Evolutionary conservation across 257 asterid genomes (phyloP).

Genomic region (Solanum habrochaites): DNA sequence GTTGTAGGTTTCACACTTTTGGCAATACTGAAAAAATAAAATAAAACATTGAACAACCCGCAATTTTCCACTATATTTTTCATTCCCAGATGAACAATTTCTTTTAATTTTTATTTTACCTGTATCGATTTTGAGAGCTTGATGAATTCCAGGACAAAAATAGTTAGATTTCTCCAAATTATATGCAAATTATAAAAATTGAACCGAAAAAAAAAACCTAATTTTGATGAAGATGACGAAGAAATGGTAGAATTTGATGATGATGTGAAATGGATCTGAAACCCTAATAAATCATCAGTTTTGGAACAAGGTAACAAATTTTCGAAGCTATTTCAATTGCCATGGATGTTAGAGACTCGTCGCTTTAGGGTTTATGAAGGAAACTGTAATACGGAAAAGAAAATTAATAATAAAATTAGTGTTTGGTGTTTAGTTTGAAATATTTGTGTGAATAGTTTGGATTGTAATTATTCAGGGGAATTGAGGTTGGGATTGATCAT

Average conservation of each 20-base stretch:
- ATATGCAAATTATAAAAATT: background rate
- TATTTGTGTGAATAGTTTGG: background rate
- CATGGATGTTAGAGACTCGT: background rate
- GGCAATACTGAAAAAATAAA: background rate
- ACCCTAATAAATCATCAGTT: background rate
- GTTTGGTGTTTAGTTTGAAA: background rate
- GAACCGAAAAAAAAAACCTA: background rate
- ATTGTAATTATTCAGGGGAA: background rate
- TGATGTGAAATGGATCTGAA: background rate
- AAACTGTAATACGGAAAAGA: background rate
- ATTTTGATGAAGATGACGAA: background rate
- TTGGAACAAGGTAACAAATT: background rate
- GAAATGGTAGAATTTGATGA: background rate
- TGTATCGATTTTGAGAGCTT: background rate
- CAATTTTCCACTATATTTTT: background rate
- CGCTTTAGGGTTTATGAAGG: background rate
- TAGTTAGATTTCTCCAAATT: background rate
- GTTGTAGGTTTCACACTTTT: background rate
- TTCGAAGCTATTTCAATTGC: background rate
- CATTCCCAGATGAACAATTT: background rate
- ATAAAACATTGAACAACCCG: background rate
- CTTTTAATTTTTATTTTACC: background rate
- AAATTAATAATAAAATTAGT: background rate
- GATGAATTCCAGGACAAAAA: background rate
- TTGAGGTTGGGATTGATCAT: background rate